phyloP scores from a whole-genome alignment of 441 rosid species.

The Populus tomentosa region DNA sequence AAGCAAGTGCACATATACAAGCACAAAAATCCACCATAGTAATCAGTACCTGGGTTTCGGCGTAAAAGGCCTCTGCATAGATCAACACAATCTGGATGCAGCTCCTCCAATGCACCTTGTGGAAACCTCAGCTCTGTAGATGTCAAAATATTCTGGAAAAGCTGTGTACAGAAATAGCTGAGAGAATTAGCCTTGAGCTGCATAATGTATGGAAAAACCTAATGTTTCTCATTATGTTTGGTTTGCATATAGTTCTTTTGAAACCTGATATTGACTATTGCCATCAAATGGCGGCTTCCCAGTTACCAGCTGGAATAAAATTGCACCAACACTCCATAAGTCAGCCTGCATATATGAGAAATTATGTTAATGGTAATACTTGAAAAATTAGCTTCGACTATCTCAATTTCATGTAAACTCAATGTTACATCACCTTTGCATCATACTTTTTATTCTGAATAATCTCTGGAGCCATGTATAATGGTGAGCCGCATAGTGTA shows the following conservation, averaged over 20 bases:
- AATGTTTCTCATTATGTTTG: not conserved
- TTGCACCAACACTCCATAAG: conserved; percentile 95
- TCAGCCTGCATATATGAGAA: conserved; percentile 58
- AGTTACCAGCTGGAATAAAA: conserved; percentile 80
- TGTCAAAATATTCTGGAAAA: conserved; percentile 68
- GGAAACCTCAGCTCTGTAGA: conserved; percentile 76
- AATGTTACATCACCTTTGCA: conserved; percentile 60
- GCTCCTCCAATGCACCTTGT: conserved; percentile 42
- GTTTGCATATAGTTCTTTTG: conserved; percentile 5
- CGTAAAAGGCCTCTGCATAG: conserved; percentile 73
- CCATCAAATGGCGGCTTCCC: conserved; percentile 85
- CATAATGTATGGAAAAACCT: conserved; percentile 1
- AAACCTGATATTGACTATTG: conserved; percentile 64
- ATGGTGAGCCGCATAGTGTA: conserved; percentile 81
- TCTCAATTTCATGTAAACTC: conserved; percentile 1
- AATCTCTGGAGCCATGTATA: conserved; percentile 92
- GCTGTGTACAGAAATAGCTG: conserved; percentile 39
- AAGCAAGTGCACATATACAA: not conserved
- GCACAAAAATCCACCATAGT: conserved; percentile 4
- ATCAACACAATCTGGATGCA: conserved; percentile 73
- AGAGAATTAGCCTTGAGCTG: not conserved
- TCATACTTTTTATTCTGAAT: conserved; percentile 72
- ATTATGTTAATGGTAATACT: conserved; percentile 6
- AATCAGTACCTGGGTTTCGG: conserved; percentile 57
- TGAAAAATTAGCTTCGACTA: not conserved